A percentile compares a stretch with the other conserved stretches of the same genome.
phyloP scores from a whole-genome alignment of 345 rosid species.

The Euphorbia peplus region DNA sequence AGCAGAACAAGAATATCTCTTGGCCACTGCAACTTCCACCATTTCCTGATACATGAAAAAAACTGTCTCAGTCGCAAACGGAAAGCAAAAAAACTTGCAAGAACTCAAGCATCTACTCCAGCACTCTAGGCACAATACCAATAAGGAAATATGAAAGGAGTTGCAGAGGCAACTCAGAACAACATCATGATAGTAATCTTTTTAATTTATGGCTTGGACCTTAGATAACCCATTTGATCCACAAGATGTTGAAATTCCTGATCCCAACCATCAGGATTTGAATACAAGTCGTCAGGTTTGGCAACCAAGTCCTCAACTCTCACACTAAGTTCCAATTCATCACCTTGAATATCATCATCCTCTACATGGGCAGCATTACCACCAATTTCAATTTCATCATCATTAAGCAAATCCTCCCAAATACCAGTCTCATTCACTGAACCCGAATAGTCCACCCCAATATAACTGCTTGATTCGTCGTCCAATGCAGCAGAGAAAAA shows the following conservation, averaged over 20 bases:
- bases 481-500: constrained; percentile 46
- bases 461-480: constrained; percentile 43
- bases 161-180: constrained; percentile 33
- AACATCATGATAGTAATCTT: background rate
- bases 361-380: constrained; percentile 38
- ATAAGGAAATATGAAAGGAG: constrained; percentile 22
- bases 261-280: constrained; percentile 47
- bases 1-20: constrained; percentile 27
- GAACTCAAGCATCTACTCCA: background rate
- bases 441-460: constrained; percentile 24
- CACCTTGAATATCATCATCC: constrained; percentile 20
- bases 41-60: constrained; percentile 31
- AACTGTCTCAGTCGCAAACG: constrained; percentile 8
- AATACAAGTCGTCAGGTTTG: constrained; percentile 44
- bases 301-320: constrained; percentile 54
- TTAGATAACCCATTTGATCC: constrained; percentile 64
- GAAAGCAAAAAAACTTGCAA: background rate
- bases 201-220: constrained; percentile 42
- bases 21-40: constrained; percentile 37
- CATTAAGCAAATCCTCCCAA: constrained; percentile 45
- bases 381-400: constrained; percentile 33
- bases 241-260: constrained; percentile 56
- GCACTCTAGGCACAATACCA: constrained; percentile 27
- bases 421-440: constrained; percentile 33
- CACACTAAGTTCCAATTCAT: constrained; percentile 38